Evolutionary conservation across 768 basidiomycete genomes (phyloP).

Genomic region (Leccinum pellstonianum): DNA sequence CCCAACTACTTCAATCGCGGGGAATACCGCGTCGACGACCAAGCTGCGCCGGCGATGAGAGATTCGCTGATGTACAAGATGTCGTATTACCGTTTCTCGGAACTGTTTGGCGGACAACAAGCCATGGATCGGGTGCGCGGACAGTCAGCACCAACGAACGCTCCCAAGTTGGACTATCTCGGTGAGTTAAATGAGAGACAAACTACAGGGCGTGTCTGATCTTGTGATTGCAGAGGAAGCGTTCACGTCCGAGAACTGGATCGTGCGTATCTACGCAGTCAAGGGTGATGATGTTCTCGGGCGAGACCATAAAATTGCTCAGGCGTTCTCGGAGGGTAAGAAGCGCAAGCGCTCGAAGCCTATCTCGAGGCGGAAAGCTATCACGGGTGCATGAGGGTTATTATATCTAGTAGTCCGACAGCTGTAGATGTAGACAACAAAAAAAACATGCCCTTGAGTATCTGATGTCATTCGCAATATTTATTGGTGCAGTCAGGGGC

Average conservation of each 20-base stretch:
- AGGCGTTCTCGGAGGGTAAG: conserved; percentile 83
- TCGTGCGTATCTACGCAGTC: conserved; percentile 94
- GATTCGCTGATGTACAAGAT: conserved; percentile 99
- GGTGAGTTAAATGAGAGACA: conserved; percentile 46
- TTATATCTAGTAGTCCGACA: not conserved
- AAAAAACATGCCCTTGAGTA: not conserved
- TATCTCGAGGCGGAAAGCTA: conserved; percentile 52
- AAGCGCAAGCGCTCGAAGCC: conserved; percentile 84
- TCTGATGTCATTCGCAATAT: no score
- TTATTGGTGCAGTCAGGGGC: not conserved
- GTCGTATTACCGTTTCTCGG: conserved; percentile 94
- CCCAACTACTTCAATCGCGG: conserved; percentile 92
- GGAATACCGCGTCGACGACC: conserved; percentile 90
- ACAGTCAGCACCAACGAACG: conserved; percentile 72
- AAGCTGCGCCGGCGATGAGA: conserved; percentile 84
- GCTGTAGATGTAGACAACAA: not conserved
- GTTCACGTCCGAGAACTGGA: conserved; percentile 99
- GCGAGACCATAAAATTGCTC: conserved; percentile 84
- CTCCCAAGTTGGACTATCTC: conserved; percentile 84
- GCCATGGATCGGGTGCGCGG: conserved; percentile 86
- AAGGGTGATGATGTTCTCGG: conserved; percentile 92
- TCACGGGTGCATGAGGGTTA: conserved; percentile 18
- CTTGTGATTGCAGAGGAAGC: conserved; percentile 70
- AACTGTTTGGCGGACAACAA: conserved; percentile 77
- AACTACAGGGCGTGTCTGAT: not conserved